Percentiles rank a stretch among this genome's conserved stretches.
Conservation (phyloP, 2,329 filamentous ascomycete genomes). For the Aspergillus viridinutans region DNA sequence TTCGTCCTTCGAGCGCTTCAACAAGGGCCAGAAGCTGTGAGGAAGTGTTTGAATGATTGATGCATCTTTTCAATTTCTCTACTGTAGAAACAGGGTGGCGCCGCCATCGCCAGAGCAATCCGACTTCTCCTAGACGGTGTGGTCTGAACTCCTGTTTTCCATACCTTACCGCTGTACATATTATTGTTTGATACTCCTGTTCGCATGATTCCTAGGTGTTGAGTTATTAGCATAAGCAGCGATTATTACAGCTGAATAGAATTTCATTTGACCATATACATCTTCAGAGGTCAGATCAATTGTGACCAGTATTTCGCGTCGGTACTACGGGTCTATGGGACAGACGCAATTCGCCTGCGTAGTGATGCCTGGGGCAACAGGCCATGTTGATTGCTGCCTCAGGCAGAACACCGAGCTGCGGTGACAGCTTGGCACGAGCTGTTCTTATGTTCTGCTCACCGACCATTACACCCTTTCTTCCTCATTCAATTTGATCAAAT, state of each 20-base stretch:
- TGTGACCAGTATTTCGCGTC: too few species aligned
- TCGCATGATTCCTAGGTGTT: background rate
- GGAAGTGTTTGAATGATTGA: background rate
- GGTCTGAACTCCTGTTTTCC: background rate
- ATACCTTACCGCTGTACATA: background rate
- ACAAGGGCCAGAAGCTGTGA: constrained; percentile 17
- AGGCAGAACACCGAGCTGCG: background rate
- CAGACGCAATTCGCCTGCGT: too few species aligned
- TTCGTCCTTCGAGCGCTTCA: constrained; percentile 36
- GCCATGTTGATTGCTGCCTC: background rate
- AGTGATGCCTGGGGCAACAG: too few species aligned
- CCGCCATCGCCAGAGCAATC: background rate
- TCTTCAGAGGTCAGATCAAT: too few species aligned
- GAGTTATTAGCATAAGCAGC: background rate
- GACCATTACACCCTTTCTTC: background rate
- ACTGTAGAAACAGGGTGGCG: background rate
- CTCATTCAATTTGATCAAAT: background rate
- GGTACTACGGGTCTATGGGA: too few species aligned
- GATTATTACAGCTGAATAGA: background rate
- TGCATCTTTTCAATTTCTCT: background rate
- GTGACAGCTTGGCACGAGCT: background rate
- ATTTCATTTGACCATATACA: too few species aligned
- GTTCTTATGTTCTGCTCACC: background rate
- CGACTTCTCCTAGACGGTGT: background rate
- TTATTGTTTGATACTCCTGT: background rate